These are phyloP conservation scores for Vitis cinerea DNA, from an alignment of 164 flowering plant genomes.

Conservation along the genomic window DNA sequence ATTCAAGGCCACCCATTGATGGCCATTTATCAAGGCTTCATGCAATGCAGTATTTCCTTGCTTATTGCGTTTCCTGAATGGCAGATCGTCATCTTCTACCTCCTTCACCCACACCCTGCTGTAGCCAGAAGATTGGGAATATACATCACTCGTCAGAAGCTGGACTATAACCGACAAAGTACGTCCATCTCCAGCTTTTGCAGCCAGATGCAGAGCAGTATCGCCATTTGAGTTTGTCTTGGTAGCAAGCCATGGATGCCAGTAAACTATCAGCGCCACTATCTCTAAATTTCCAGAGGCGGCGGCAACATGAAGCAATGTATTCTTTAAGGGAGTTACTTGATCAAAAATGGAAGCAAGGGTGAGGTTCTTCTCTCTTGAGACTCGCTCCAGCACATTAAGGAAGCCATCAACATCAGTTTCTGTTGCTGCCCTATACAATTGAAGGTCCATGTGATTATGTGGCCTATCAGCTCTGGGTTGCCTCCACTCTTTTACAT, in stretches of 20 bases:
- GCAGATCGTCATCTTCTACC: not conserved
- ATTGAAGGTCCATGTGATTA: constrained; percentile 2
- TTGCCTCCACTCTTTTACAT: not conserved
- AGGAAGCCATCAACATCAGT: not conserved
- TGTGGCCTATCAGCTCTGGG: not conserved
- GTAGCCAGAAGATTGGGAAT: not conserved
- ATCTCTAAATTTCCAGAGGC: not conserved
- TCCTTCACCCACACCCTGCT: not conserved
- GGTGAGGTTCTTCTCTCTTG: not conserved
- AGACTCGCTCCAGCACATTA: not conserved
- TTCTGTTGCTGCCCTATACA: constrained; percentile 7
- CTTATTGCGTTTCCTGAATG: constrained; percentile 2
- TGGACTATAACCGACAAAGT: not conserved
- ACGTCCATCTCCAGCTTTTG: not conserved
- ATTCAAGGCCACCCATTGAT: not conserved
- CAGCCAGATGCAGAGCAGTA: constrained; percentile 12
- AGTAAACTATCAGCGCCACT: not conserved
- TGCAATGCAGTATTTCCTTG: constrained; percentile 19
- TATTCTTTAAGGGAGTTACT: constrained; percentile 1
- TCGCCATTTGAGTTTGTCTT: constrained; percentile 5
- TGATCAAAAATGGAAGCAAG: not conserved
- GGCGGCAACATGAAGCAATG: constrained; percentile 17
- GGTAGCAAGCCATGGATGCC: not conserved
- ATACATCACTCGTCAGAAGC: too few relatives aligned
- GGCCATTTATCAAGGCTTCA: constrained; percentile 6